Percentiles rank a stretch among this genome's conserved stretches.
Conservation (phyloP, 495 filamentous ascomycete genomes). For the Tuber aestivum region DNA sequence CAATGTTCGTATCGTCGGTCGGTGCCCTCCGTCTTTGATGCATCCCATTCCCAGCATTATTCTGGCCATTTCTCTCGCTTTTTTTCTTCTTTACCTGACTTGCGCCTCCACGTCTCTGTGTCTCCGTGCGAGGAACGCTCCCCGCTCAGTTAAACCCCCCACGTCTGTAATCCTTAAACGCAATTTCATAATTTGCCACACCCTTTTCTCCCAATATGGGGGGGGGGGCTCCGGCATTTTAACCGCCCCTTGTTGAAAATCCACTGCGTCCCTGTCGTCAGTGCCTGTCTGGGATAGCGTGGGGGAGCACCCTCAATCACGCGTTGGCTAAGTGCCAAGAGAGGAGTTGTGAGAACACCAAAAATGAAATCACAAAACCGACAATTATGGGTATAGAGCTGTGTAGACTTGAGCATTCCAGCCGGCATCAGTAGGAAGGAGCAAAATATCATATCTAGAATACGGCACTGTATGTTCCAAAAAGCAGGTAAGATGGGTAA, state of each 20-base stretch:
- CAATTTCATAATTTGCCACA: constrained; percentile 37
- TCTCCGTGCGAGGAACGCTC: constrained; percentile 17
- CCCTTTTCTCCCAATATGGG: constrained; percentile 25
- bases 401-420: not conserved
- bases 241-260: constrained; percentile 40
- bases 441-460: not conserved
- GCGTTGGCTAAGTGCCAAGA: constrained; percentile 20
- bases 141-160: constrained; percentile 24
- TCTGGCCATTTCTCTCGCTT: constrained; percentile 17
- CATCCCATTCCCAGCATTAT: constrained; percentile 19
- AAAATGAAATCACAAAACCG: constrained; percentile 39
- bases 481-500: not conserved
- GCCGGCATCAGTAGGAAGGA: not conserved
- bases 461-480: not conserved
- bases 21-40: constrained; percentile 27
- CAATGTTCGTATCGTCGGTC: constrained; percentile 8
- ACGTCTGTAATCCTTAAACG: constrained; percentile 31
- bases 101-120: constrained; percentile 24
- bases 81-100: constrained; percentile 5
- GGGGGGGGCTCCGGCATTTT: constrained; percentile 25
- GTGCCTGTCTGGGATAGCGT: constrained; percentile 34
- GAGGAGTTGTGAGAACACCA: constrained; percentile 27
- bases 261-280: constrained; percentile 18
- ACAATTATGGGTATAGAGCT: constrained; percentile 30
- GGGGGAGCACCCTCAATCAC: constrained; percentile 32